Percentiles rank a stretch among this genome's conserved stretches.
Conservation (phyloP, 192 early-diverging fungal species). For the Coemansia sp. region DNA sequence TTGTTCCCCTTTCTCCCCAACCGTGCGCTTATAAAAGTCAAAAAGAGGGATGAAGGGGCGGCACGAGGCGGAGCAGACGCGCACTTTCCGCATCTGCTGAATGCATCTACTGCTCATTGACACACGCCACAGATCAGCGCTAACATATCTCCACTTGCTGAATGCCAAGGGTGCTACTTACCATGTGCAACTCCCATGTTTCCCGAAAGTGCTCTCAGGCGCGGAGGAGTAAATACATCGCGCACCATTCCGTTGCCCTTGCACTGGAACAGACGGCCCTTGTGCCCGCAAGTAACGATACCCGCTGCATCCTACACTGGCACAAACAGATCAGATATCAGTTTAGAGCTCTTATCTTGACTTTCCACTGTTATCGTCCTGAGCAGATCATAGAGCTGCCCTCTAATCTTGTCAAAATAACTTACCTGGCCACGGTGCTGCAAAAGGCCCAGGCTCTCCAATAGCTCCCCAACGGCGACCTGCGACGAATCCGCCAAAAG, state of each 20-base stretch:
- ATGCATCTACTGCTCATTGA: background rate
- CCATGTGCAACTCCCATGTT: conserved; percentile 96
- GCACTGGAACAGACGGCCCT: conserved; percentile 97
- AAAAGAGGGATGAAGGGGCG: background rate
- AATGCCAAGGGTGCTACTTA: conserved; percentile 51
- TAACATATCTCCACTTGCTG: background rate
- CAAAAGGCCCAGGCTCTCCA: conserved; percentile 90
- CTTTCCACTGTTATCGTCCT: too few relatives aligned
- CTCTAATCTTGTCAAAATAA: background rate
- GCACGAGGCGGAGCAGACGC: background rate
- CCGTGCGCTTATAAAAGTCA: too few relatives aligned
- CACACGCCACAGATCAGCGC: background rate
- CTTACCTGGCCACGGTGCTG: conserved; percentile 98
- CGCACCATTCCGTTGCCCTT: conserved; percentile 99
- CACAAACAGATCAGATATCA: background rate
- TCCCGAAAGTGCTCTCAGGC: conserved; percentile 77
- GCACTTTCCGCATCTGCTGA: background rate
- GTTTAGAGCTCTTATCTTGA: background rate
- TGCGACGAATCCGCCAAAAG: conserved; percentile 75
- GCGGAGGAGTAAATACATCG: conserved; percentile 87
- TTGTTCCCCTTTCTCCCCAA: too few relatives aligned
- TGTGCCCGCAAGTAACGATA: conserved; percentile 95
- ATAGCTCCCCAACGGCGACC: conserved; percentile 81
- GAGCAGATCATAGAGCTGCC: background rate
- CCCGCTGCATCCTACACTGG: conserved; percentile 92